Base-by-base conservation (phyloP, 2,329 filamentous ascomycete species). In the Elsinoe necatrix region DNA sequence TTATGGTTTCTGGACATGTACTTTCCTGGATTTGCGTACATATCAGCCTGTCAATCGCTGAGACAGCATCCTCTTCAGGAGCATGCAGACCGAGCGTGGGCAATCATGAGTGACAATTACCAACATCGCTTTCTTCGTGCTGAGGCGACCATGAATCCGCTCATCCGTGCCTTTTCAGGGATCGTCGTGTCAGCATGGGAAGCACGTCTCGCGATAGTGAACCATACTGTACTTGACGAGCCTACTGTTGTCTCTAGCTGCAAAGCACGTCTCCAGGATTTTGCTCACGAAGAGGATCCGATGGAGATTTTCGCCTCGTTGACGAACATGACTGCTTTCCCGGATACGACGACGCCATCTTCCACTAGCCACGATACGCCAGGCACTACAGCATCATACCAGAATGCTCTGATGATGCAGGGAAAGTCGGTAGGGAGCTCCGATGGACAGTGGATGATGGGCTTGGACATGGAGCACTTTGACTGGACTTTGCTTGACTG, bases 1-100 rank as follows among this genome's bases (percentile, higher is more conserved):
- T 61, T 59, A 4, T 80, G 77, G 78, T 59, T 74, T 1, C 52
- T 68, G 1, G 63, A 71, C 4, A 65, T 71, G 20, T 63, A 79
- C 61, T 78, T 80, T 56, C 78, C 77, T 0, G 73, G 78, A 41
- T 72, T 72, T 0, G 76, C 74, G 1, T 79, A 78, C 59, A 66
- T 78, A 9, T 71, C 77, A 39, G 60, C 77, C 6, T 59, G 72
- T 1, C 70, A 77, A 58, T 70, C 76, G 29, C 57, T 80, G 29
- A 67, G 63, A 41, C 65, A 59, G 31, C 67, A 70, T 6, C 75
- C 76, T 12, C 41, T 62, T 4, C 60, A 63, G 4, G 55, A 63
- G 3, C 63, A 72, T 4, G 71, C 74, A 1, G 59, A 66, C 11
- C 48, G 61, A 5, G 68, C 69, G 3, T 80, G 78, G 77, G 61